Conservation (phyloP, 2,329 filamentous ascomycete species). For the Penicillium olsonii region DNA sequence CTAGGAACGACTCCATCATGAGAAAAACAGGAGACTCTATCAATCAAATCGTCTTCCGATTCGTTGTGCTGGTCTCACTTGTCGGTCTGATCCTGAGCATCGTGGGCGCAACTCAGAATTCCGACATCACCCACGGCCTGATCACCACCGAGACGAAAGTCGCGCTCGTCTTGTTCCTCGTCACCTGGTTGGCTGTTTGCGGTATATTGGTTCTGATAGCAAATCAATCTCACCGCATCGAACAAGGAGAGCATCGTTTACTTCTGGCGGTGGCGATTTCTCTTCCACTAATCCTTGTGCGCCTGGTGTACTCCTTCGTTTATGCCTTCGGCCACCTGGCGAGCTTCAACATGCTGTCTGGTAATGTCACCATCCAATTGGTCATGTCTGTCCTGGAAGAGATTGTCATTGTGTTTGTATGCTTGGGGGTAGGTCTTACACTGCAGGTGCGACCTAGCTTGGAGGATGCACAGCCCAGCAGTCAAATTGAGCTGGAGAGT, state of each 20-base stretch:
- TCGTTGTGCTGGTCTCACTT: background rate
- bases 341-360: constrained; percentile 24
- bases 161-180: constrained; percentile 2
- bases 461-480: background rate
- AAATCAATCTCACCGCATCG: constrained; percentile 25
- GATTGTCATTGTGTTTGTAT: constrained; percentile 31
- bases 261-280: constrained; percentile 30
- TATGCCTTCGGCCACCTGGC: constrained; percentile 26
- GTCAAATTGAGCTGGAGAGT: background rate
- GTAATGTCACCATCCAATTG: constrained; percentile 28
- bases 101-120: background rate
- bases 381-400: constrained; percentile 36
- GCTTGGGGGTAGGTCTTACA: constrained; percentile 26
- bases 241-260: constrained; percentile 29
- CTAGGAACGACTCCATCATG: constrained; percentile 9
- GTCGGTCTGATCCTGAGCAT: constrained; percentile 2
- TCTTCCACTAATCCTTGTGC: constrained; percentile 32
- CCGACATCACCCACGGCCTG: background rate
- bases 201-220: constrained; percentile 9
- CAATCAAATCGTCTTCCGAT: background rate
- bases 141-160: background rate
- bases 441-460: constrained; percentile 9
- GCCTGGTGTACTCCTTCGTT: constrained; percentile 34
- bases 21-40: background rate
- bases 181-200: constrained; percentile 1